phyloP scores from a whole-genome alignment of 1,284 basidiomycete genomes.

The Naganishia sp. region DNA sequence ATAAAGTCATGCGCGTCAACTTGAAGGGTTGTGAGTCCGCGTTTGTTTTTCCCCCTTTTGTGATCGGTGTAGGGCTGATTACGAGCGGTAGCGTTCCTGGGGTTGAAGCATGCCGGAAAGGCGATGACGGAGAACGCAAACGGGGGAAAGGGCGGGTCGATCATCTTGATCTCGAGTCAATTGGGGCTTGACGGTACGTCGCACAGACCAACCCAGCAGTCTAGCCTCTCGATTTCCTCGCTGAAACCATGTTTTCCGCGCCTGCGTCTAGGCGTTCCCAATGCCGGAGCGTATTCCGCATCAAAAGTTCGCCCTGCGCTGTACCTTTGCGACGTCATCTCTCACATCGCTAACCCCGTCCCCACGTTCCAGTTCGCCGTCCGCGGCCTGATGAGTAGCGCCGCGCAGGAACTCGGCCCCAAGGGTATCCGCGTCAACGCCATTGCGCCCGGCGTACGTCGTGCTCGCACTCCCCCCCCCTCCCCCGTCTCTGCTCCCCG shows the following conservation, averaged over 20 bases:
- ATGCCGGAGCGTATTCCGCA: constrained; percentile 36
- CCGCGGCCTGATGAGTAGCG: constrained; percentile 38
- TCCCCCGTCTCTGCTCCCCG: neutral
- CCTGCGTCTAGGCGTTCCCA: constrained; percentile 15
- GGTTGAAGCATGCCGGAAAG: constrained; percentile 36
- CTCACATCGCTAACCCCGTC: neutral
- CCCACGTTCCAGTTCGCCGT: constrained; percentile 37
- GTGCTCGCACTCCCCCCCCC: no score
- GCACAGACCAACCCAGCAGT: neutral
- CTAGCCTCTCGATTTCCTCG: neutral
- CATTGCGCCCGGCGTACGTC: constrained; percentile 37
- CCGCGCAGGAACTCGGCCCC: constrained; percentile 39
- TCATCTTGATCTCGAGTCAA: constrained; percentile 40
- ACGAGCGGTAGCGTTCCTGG: constrained; percentile 36
- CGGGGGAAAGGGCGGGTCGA: constrained; percentile 37
- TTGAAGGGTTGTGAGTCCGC: constrained; percentile 32
- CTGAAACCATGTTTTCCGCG: neutral
- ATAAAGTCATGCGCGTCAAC: constrained; percentile 36
- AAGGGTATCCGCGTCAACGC: constrained; percentile 41
- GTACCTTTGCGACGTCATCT: neutral
- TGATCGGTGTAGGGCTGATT: neutral
- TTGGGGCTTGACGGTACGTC: constrained; percentile 38
- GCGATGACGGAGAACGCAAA: constrained; percentile 37
- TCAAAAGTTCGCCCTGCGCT: constrained; percentile 31
- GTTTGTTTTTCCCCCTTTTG: neutral